Evolutionary conservation across 164 flowering plant species (phyloP).

Genomic region (Vitis labrusca): DNA sequence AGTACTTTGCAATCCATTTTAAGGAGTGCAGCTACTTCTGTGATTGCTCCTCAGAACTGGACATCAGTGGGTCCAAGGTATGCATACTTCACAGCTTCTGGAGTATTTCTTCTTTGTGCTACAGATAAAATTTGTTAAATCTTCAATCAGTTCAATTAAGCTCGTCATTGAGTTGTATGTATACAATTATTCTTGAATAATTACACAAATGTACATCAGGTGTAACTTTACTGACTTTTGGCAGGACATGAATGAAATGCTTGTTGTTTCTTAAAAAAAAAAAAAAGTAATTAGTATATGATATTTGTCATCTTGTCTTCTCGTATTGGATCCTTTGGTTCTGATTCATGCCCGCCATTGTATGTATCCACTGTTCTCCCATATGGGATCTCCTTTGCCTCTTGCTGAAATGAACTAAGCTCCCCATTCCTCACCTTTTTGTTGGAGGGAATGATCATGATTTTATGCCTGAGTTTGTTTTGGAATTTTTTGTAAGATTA

Average conservation of each 20-base stretch:
- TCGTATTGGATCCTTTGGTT: not conserved
- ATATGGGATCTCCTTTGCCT: constrained; percentile 3
- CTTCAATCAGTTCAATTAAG: not conserved
- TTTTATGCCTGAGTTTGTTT: not conserved
- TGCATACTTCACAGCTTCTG: not conserved
- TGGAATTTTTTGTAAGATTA: not conserved
- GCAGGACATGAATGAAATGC: not conserved
- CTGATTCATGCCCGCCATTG: not conserved
- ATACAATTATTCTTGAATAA: not conserved
- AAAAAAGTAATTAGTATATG: not conserved
- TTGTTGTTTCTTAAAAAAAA: not conserved
- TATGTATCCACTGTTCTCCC: not conserved
- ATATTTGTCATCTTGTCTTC: not conserved
- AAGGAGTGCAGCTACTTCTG: not conserved
- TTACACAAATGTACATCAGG: not conserved
- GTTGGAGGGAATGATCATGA: not conserved
- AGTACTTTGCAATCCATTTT: constrained; percentile 1
- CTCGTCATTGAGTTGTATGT: not conserved
- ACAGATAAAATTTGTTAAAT: not conserved
- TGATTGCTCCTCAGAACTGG: constrained; percentile 3
- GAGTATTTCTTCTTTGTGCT: not conserved
- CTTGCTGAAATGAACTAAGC: not conserved
- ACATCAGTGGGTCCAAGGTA: constrained; percentile 1
- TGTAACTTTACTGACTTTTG: not conserved
- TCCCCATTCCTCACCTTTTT: not conserved